Evolutionary conservation across 495 filamentous ascomycete species (phyloP).

Genomic region (Tuber brumale): DNA sequence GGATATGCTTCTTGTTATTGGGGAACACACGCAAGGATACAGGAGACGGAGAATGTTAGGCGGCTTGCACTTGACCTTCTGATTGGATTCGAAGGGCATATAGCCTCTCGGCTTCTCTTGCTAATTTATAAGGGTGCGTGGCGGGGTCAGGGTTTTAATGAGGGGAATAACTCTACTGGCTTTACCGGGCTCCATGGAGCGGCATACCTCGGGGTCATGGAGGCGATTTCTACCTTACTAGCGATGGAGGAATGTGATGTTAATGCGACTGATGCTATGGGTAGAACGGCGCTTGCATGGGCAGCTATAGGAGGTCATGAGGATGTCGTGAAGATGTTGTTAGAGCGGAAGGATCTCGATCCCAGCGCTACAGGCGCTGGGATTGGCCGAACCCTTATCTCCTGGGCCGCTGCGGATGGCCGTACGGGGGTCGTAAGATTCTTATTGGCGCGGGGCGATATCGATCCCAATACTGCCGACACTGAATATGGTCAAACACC

Average conservation of each 20-base stretch:
- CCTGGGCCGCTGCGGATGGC: slow-evolving; percentile 35
- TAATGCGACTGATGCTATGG: neutral
- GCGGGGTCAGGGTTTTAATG: neutral
- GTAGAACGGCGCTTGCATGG: neutral
- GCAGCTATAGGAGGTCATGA: neutral
- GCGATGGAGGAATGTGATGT: neutral
- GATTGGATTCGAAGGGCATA: neutral
- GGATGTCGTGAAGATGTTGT: neutral
- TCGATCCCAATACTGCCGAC: neutral
- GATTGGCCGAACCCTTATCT: slow-evolving; percentile 30
- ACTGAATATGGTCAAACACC: no score
- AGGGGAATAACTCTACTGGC: neutral
- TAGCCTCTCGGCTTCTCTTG: neutral
- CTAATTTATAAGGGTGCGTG: neutral
- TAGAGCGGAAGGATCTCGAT: neutral
- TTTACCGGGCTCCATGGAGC: neutral
- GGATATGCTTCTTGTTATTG: neutral
- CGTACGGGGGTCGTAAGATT: slow-evolving; percentile 37
- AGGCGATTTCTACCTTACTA: neutral
- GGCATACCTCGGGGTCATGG: neutral
- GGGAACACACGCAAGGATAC: neutral
- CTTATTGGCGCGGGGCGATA: slow-evolving; percentile 15
- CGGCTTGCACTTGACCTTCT: neutral
- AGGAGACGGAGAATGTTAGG: neutral
- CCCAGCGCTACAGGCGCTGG: slow-evolving; percentile 13